Base-by-base conservation (phyloP, 2,329 filamentous ascomycete genomes). In the Cladophialophora yegresii region DNA sequence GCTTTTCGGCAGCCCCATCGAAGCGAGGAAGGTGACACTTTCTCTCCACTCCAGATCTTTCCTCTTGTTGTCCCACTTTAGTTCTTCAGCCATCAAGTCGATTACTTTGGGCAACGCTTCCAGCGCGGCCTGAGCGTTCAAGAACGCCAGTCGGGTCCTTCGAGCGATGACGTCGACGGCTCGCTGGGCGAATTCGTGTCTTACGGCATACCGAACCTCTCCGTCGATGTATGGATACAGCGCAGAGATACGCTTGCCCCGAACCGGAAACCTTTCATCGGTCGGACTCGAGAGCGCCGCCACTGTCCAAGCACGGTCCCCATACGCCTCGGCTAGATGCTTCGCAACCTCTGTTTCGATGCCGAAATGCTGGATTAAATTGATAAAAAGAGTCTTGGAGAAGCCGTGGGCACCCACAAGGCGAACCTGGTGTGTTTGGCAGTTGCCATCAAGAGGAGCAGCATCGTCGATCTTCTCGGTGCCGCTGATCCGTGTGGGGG, bases 151-250 rank as follows among this genome's bases (percentile, higher is more conserved):
- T 62, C 93, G 84, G 47, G 90, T 97, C 67, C 93, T 84, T 64
- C 93, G 85, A 2, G 92, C 93, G 54, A 97, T 82, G 12, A 97
- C 89, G 74, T 97, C 93, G 16, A 93, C 89, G 1, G 92, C 91
- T 2, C 91, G 96, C 77, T 96, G 91, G 3, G 93, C 93, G 73
- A 96, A 96, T 79, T 97, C 93, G 77, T 96, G 89, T 57, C 88
- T 83, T 47, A 96, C 87, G 26, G 92, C 92, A 75, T 96, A 96
- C 61, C 92, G 87, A 47, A 97, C 84, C 79, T 98, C 93, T 55
- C 92, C 92, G 73, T 97, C 93, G 28, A 97, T 87, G 76, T 95
- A 96, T 13, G 93, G 92, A 77, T 96, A 96, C 30, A 96, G 82
- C 16, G 84, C 78, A 2, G 89, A 89, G 67, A 97, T 89, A 67